Conservation (phyloP, 768 basidiomycete species). For the Phanerochaete carnosa region DNA sequence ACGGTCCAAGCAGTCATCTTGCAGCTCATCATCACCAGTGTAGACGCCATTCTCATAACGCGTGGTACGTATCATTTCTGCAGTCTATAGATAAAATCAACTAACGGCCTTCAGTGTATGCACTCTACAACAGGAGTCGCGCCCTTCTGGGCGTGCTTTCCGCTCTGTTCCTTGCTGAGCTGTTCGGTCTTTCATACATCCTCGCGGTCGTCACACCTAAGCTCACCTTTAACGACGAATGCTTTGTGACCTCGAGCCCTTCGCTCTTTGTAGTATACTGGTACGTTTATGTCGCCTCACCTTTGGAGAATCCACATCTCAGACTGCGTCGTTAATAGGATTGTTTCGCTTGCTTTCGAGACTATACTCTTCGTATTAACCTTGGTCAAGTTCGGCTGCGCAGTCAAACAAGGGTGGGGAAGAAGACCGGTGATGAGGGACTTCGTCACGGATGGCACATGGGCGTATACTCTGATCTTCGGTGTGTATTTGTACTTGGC, state of each 20-base stretch:
- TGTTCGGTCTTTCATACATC: conserved; percentile 17
- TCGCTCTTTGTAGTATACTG: conserved; percentile 21
- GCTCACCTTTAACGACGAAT: conserved; percentile 18
- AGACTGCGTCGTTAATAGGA: conserved; percentile 11
- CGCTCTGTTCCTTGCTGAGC: conserved; percentile 15
- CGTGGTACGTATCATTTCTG: conserved; percentile 15
- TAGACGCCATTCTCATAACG: conserved; percentile 23
- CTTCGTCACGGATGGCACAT: conserved; percentile 24
- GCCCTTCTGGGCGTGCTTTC: conserved; percentile 13
- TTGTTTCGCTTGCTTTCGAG: conserved; percentile 23
- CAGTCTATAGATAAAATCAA: not conserved
- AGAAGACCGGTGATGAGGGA: conserved; percentile 21
- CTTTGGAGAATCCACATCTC: not conserved
- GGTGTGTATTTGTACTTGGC: not conserved
- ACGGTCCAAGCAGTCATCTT: conserved; percentile 18
- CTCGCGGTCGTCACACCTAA: conserved; percentile 19
- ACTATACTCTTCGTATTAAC: conserved; percentile 23
- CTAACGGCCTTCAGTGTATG: conserved; percentile 16
- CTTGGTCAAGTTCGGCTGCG: conserved; percentile 18
- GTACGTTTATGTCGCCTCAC: conserved; percentile 7
- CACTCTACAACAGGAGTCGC: conserved; percentile 18
- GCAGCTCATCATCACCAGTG: conserved; percentile 22
- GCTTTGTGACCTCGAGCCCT: conserved; percentile 23
- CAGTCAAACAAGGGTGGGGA: conserved; percentile 21
- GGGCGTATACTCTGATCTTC: conserved; percentile 27